Evolutionary conservation across 108 stramenopile species (phyloP).

Genomic region (Cylindrotheca closterium): DNA sequence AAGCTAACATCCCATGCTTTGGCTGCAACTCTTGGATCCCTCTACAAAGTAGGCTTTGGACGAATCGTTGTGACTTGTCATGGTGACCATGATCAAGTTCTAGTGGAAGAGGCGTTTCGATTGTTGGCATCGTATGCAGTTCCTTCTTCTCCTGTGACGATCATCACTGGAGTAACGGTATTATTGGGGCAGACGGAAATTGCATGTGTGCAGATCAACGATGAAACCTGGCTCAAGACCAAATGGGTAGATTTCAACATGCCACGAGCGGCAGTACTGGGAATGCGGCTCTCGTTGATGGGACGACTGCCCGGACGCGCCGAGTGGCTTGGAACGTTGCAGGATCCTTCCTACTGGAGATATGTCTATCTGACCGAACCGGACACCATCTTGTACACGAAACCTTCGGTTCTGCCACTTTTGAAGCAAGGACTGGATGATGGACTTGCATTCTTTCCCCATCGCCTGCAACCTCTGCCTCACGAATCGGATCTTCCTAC

Average conservation of each 20-base stretch:
- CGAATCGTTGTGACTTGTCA: constrained; percentile 8
- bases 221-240: neutral
- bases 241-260: neutral
- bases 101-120: neutral
- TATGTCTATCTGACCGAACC: constrained; percentile 19
- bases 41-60: constrained; percentile 2
- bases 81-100: neutral
- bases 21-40: constrained; percentile 10
- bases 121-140: too few species aligned
- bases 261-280: constrained; percentile 6
- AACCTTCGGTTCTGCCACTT: neutral
- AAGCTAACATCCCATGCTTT: constrained; percentile 6
- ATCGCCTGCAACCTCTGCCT: constrained; percentile 16
- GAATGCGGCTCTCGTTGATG: constrained; percentile 4
- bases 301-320: neutral
- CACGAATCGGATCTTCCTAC: constrained; percentile 22
- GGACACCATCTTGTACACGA: constrained; percentile 5
- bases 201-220: neutral
- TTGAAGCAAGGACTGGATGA: constrained; percentile 3
- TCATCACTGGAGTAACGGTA: too few species aligned
- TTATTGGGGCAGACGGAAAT: too few species aligned
- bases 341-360: constrained; percentile 5
- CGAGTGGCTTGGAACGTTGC: neutral
- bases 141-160: too few species aligned
- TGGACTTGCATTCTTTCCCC: constrained; percentile 13